Base-by-base conservation (phyloP, 139 green algal genomes). In the Closterium sp. region DNA sequence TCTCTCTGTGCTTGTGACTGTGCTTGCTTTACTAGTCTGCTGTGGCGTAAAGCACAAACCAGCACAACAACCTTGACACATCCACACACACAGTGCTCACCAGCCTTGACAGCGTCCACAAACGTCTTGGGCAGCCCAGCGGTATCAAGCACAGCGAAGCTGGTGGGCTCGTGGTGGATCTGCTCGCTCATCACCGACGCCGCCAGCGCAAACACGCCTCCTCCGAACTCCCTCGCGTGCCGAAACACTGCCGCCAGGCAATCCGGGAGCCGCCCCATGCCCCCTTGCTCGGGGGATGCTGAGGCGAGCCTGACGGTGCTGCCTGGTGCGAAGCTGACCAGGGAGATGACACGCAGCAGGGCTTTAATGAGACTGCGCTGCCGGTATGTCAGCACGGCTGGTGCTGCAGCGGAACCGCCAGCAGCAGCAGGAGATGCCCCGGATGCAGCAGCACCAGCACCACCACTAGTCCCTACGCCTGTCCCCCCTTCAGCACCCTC, bases 101-200 rank as follows among this genome's bases (percentile, higher is more conserved):
- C 90, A 85, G 38, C 89, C 7, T 31, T 24, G 11, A 93, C 38
- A 45, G 91, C 93, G 19, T 94, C 92, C 84, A 99, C 87, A 92
- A 98, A 98, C 0, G 97, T 95, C 86, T 97, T 92, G 4, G 97
- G 97, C 89, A 98, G 93, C 0, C 97, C 97, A 11, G 95, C 96
- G 32, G 95, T 95, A 17, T 99, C 96, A 62, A 99, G 94, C 10
- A 91, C 88, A 9, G 95, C 90, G 95, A 97, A 99, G 89, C 95
- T 96, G 89, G 97, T 97, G 11, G 98, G 98, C 93, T 99, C 98
- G 70, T 98, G 96, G 95, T 99, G 97, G 32, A 99, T 96, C 11
- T 98, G 94, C 92, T 99, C 97, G 0, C 95, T 96, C 86, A 98
- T 95, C n/a, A 99, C 95, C 7, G 94, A 96, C n/a, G 97, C 96